These are phyloP conservation scores for Xanthoconium stramineum DNA, from an alignment of 768 basidiomycete genomes.

Conservation along the genomic window DNA sequence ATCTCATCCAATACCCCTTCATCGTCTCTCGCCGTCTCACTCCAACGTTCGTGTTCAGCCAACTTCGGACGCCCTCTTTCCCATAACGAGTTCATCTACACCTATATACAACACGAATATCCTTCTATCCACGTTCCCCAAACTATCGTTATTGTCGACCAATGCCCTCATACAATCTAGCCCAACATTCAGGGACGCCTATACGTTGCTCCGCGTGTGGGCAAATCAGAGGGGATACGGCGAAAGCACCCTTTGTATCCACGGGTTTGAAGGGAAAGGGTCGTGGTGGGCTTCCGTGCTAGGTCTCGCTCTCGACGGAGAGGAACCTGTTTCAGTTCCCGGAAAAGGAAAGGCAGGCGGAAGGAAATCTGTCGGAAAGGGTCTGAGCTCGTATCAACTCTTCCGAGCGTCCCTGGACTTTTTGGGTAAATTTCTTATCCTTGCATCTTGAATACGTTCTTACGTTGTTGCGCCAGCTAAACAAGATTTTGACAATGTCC, in stretches of 20 bases:
- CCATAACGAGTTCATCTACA: slow-evolving; percentile 44
- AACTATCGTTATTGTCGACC: slow-evolving; percentile 39
- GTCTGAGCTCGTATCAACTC: slow-evolving; percentile 87
- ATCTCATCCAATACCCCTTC: slow-evolving; percentile 60
- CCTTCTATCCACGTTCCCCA: slow-evolving; percentile 42
- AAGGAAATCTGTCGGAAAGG: slow-evolving; percentile 66
- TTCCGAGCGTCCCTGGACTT: slow-evolving; percentile 85
- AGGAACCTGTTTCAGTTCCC: slow-evolving; percentile 41
- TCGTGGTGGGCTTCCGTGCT: slow-evolving; percentile 67
- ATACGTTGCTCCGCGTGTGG: slow-evolving; percentile 85
- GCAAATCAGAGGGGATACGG: slow-evolving; percentile 82
- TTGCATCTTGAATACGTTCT: not conserved
- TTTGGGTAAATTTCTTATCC: slow-evolving; percentile 50
- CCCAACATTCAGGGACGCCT: slow-evolving; percentile 67
- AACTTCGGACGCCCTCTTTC: slow-evolving; percentile 6
- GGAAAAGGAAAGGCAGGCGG: slow-evolving; percentile 28
- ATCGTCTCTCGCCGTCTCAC: slow-evolving; percentile 69
- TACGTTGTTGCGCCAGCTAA: slow-evolving; percentile 47
- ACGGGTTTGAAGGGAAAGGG: slow-evolving; percentile 69
- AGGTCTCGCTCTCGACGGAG: slow-evolving; percentile 61
- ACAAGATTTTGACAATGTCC: slow-evolving; percentile 58
- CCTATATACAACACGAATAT: slow-evolving; percentile 80
- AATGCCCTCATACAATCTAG: slow-evolving; percentile 48
- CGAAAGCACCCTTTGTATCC: slow-evolving; percentile 54
- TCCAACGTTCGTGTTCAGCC: slow-evolving; percentile 55